Percentiles rank a stretch among this genome's conserved stretches.
Evolutionary conservation across 139 green algal species (phyloP).

Genomic region (Choricystis sp.): DNA sequence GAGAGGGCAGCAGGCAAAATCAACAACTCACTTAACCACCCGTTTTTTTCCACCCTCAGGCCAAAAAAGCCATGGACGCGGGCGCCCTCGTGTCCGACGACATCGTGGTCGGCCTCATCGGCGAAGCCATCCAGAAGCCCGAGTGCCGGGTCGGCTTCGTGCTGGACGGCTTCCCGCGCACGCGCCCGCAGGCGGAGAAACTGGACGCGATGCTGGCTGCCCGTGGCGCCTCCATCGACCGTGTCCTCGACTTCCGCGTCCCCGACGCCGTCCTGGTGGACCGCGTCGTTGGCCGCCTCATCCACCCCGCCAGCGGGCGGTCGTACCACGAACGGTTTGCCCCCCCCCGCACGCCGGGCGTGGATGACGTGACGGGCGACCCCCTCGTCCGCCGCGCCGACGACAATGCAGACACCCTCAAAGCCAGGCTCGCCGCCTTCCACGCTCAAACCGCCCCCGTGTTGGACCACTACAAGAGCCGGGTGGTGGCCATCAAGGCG

Average conservation of each 20-base stretch:
- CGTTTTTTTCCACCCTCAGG: conserved; percentile 34
- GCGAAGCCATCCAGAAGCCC: conserved; percentile 62
- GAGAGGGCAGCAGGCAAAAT: too few relatives aligned
- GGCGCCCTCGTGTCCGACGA: conserved; percentile 89
- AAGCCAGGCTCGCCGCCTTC: conserved; percentile 74
- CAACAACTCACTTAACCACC: too few relatives aligned
- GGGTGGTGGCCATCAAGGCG: conserved; percentile 41
- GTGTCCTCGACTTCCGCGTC: conserved; percentile 88
- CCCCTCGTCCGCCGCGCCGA: conserved; percentile 91
- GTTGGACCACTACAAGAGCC: conserved; percentile 44
- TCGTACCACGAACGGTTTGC: conserved; percentile 94
- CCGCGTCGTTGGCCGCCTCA: conserved; percentile 69
- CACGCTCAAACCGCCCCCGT: conserved; percentile 79
- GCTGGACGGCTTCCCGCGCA: conserved; percentile 92
- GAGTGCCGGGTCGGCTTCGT: conserved; percentile 93
- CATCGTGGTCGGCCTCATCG: conserved; percentile 92
- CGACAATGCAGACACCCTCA: conserved; percentile 95
- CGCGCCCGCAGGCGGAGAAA: conserved; percentile 57
- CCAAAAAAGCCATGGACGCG: conserved; percentile 93
- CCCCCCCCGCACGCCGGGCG: conserved; percentile 58
- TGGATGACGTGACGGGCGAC: conserved; percentile 79
- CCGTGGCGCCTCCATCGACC: conserved; percentile 62
- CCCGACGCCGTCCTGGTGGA: conserved; percentile 79
- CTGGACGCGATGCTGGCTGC: conserved; percentile 86
- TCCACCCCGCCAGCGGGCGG: conserved; percentile 78